These are phyloP conservation scores for Apiotrichum siamense DNA, from an alignment of 1,284 basidiomycete species.

Conservation along the genomic window DNA sequence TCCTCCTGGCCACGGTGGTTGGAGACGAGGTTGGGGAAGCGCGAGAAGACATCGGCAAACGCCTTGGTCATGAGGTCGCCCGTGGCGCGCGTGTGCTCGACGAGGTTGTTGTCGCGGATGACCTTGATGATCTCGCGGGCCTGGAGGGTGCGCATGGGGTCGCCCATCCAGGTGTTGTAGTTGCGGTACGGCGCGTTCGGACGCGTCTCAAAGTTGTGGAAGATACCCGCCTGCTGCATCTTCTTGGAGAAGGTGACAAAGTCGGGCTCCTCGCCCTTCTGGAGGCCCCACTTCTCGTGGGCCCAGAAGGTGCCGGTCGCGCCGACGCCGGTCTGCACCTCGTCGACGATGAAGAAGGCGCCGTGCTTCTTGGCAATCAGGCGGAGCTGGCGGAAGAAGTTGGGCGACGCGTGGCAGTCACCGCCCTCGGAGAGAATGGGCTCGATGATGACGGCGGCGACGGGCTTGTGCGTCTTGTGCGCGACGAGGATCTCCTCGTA, in stretches of 20 bases:
- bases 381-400: constrained; percentile 52
- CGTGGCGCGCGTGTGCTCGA: constrained; percentile 42
- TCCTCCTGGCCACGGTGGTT: constrained; percentile 50
- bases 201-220: constrained; percentile 51
- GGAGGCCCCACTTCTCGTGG: constrained; percentile 53
- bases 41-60: constrained; percentile 35
- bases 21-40: constrained; percentile 28
- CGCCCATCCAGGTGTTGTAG: constrained; percentile 47
- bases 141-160: constrained; percentile 53
- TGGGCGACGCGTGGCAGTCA: constrained; percentile 53
- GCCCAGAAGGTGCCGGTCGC: constrained; percentile 57
- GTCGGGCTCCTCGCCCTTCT: constrained; percentile 49
- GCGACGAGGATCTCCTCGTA: constrained; percentile 39
- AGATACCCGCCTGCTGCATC: constrained; percentile 52
- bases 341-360: constrained; percentile 53
- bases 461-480: constrained; percentile 46
- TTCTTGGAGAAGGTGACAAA: constrained; percentile 55
- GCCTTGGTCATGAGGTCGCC: constrained; percentile 43
- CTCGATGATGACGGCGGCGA: constrained; percentile 56
- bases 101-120: constrained; percentile 47
- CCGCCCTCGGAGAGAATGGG: constrained; percentile 56
- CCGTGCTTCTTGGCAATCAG: constrained; percentile 51
- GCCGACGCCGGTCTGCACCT: constrained; percentile 54
- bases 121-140: constrained; percentile 51
- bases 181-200: constrained; percentile 51